Base-by-base conservation (phyloP, 768 basidiomycete species). In the Tephrocybe sp. region DNA sequence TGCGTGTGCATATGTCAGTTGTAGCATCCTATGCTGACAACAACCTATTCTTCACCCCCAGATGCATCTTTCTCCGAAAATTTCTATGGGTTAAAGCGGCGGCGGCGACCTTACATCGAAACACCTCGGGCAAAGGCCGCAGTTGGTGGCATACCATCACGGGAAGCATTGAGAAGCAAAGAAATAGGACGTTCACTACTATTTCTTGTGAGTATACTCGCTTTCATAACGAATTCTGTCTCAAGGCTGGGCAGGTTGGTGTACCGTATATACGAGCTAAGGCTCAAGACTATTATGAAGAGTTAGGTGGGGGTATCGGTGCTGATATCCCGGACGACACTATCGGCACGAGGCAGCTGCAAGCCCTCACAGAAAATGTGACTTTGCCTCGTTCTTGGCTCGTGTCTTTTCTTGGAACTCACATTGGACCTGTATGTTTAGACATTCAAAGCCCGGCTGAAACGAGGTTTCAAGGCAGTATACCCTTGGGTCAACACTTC, bases 41-140 rank as follows among this genome's bases (percentile, higher is more conserved):
- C 12, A 30, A 21, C 12, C 16, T 21, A 1, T 5, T 13, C 13
- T 49, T 24, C 19, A 12, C 15, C n/a, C 21, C 19, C 38, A 97
- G 95, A 86, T 67, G 91, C 94, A 18, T 93, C 92, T 1, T 94
- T 98, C 61, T 78, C 95, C 4, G 95, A 98, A 67, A 89, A 95
- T 60, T 98, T 99, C 64, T 98, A 98, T 67, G 91, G 91, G 0
- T 69, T 99, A 40, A 93, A 93, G 63, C 72, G 94, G 36, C 75
- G 91, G 50, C 71, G 88, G 30, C 74, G 77, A 49, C 86, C 89
- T 3, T 78, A 80, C 58, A 82, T 91, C 55, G 78, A 85, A 53
- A 82, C 80, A 1, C 81, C 86, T 34, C 77, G 88, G 47, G 79
- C 84, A 1, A 69, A 72, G 36, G 78, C 79, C 22, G 89, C 88